Evolutionary conservation across 371 early-diverging fungal species (phyloP).

Genomic region (Mortierella sp.): DNA sequence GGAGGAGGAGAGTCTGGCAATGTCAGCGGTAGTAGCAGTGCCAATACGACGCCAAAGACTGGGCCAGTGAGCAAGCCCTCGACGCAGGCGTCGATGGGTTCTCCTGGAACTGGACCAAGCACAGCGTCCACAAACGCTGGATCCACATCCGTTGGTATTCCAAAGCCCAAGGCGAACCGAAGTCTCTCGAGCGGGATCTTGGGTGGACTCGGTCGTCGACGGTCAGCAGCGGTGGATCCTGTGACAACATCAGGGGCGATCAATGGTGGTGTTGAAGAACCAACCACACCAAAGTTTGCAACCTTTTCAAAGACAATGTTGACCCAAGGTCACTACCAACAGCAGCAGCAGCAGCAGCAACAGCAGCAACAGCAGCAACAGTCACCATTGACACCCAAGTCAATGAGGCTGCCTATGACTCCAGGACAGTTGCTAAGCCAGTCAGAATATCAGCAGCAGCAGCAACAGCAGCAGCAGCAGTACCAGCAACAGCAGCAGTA

Average conservation of each 20-base stretch:
- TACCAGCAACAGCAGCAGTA: too few relatives aligned
- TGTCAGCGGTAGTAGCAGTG: neutral
- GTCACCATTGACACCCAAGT: neutral
- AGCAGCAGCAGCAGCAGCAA: constrained; percentile 3
- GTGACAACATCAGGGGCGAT: neutral
- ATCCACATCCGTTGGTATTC: neutral
- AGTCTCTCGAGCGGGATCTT: constrained; percentile 43
- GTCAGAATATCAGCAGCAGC: constrained; percentile 7
- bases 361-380: constrained; percentile 1
- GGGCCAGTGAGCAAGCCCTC: too few relatives aligned
- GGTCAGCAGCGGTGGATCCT: constrained; percentile 19
- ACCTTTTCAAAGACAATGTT: neutral
- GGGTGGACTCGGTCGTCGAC: constrained; percentile 21
- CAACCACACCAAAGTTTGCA: constrained; percentile 14
- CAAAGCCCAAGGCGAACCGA: constrained; percentile 33
- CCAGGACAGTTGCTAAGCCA: constrained; percentile 10
- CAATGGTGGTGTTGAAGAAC: constrained; percentile 5
- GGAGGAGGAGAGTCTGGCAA: constrained; percentile 16
- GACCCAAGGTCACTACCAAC: constrained; percentile 9
- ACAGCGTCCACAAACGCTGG: too few relatives aligned
- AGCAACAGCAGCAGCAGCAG: too few relatives aligned
- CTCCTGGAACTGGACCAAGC: too few relatives aligned
- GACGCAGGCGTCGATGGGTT: too few relatives aligned
- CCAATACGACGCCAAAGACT: neutral
- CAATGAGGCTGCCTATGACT: neutral